Evolutionary conservation across 2,329 filamentous ascomycete genomes (phyloP).

Genomic region (Scorias spongiosa): DNA sequence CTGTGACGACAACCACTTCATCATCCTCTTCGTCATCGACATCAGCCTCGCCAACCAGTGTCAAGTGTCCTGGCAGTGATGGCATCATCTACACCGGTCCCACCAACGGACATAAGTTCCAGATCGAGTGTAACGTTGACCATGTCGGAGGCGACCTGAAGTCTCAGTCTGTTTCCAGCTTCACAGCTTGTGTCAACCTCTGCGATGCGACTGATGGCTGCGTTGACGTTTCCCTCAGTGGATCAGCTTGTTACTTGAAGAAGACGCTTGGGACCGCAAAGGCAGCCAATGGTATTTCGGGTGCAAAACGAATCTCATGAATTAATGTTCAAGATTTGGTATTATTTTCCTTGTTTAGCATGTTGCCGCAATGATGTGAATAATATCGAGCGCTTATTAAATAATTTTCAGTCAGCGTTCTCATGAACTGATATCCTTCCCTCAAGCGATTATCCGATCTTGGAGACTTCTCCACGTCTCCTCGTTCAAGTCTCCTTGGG

Average conservation of each 20-base stretch:
- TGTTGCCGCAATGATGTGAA: too few relatives aligned
- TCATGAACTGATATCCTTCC: too few relatives aligned
- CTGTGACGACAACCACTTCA: slow-evolving; percentile 1
- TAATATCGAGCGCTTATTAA: too few relatives aligned
- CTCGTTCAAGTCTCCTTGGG: slow-evolving; percentile 18
- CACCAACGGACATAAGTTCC: slow-evolving; percentile 9
- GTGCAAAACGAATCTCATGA: background rate
- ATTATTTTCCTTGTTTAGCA: too few relatives aligned
- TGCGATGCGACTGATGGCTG: slow-evolving; percentile 10
- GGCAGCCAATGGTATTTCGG: slow-evolving; percentile 1
- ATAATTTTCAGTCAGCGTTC: too few relatives aligned
- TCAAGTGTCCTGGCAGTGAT: slow-evolving; percentile 9
- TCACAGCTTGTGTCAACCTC: slow-evolving; percentile 11
- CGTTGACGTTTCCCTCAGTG: slow-evolving; percentile 12
- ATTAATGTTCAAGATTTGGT: background rate
- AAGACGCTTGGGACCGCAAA: slow-evolving; percentile 1
- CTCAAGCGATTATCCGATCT: background rate
- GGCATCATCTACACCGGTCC: slow-evolving; percentile 8
- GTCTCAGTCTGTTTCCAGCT: slow-evolving; percentile 5
- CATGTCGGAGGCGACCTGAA: slow-evolving; percentile 15
- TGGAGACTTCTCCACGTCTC: background rate
- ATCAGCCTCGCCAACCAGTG: background rate
- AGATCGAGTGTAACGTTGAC: slow-evolving; percentile 17
- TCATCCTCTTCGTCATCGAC: slow-evolving; percentile 3
- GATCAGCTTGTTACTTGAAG: slow-evolving; percentile 8